phyloP scores from a whole-genome alignment of 2,329 filamentous ascomycete genomes.

The Colletotrichum eleusines region DNA sequence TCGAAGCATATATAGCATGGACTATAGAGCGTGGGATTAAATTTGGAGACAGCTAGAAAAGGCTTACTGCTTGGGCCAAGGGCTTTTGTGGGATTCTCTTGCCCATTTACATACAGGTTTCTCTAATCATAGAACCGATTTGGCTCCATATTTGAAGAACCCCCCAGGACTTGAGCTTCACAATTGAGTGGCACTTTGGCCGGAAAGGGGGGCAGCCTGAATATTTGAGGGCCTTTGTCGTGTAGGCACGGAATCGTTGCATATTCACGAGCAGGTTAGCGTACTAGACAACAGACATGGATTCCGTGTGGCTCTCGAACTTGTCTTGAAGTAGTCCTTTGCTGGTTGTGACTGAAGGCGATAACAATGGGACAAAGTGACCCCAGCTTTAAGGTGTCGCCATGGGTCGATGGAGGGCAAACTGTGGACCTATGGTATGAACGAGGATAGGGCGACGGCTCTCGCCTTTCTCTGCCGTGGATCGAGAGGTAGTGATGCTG shows the following conservation, averaged over 20 bases:
- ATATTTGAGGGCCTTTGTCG: not conserved
- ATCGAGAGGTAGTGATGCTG: not conserved
- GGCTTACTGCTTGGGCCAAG: not conserved
- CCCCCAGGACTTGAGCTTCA: not conserved
- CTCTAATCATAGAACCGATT: not conserved
- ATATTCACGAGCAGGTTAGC: too few relatives aligned
- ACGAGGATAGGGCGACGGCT: too few relatives aligned
- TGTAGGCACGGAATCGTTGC: too few relatives aligned
- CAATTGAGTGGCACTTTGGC: not conserved
- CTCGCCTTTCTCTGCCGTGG: not conserved
- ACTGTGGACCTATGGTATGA: too few relatives aligned
- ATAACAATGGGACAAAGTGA: not conserved
- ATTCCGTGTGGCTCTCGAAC: not conserved
- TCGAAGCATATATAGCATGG: not conserved
- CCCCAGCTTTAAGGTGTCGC: not conserved
- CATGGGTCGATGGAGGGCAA: not conserved
- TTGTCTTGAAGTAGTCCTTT: not conserved
- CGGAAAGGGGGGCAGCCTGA: not conserved
- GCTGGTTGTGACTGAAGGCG: not conserved
- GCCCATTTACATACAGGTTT: not conserved
- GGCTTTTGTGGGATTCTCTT: not conserved
- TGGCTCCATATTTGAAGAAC: not conserved
- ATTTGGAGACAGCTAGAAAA: not conserved
- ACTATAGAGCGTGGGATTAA: too few relatives aligned
- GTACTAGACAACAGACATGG: not conserved